Percentiles rank a stretch among this genome's conserved stretches.
Evolutionary conservation across 106 monocot species (phyloP).

Genomic region (Apostasia shenzhenica): DNA sequence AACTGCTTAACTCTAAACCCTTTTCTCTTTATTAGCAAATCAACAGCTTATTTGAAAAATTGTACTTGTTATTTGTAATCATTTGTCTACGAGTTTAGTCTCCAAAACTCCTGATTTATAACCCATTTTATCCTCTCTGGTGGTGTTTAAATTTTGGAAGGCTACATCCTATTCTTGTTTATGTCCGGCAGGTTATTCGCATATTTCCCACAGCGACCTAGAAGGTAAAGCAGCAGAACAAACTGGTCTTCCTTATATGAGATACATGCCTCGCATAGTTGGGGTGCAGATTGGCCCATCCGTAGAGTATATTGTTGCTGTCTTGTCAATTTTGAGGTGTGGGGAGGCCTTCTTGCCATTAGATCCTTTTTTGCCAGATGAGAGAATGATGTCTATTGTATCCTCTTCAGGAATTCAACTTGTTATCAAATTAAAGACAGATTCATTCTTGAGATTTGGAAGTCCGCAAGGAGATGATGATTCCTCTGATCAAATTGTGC

Average conservation of each 20-base stretch:
- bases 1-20: no score
- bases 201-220: background rate
- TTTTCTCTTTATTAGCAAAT: background rate
- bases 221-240: background rate
- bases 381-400: constrained; percentile 43
- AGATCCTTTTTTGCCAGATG: constrained; percentile 80
- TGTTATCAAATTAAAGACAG: constrained; percentile 18
- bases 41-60: no score
- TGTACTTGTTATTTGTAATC: no score
- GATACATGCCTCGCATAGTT: constrained; percentile 38
- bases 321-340: constrained; percentile 67
- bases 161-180: background rate
- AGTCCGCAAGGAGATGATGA: background rate
- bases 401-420: constrained; percentile 46
- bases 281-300: constrained; percentile 74
- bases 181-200: background rate
- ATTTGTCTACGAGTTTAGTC: no score
- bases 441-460: background rate
- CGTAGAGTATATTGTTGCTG: constrained; percentile 70
- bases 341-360: constrained; percentile 89
- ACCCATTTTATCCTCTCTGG: background rate
- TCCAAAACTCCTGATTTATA: no score
- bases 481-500: constrained; percentile 22
- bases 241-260: background rate
- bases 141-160: background rate